Conservation (phyloP, 345 rosid species). For the thale cress (Arabidopsis thaliana) region TAIR10.1 NC_003070.9:3110501-3111000, state of each 20-base stretch:
- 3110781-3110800: conserved; percentile 40
- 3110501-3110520: conserved; percentile 56
- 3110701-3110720: conserved; percentile 51
- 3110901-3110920: conserved; percentile 52
- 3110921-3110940: conserved; percentile 52
- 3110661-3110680: conserved; percentile 47
- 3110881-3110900: conserved; percentile 75
- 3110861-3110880: conserved; percentile 79
- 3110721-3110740: conserved; percentile 38
- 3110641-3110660: conserved; percentile 46
- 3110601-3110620: conserved; percentile 19
- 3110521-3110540: conserved; percentile 54
- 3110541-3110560: conserved; percentile 1
- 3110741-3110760: conserved; percentile 45
- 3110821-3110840: conserved; percentile 57
- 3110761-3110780: conserved; percentile 44
- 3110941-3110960: conserved; percentile 17
- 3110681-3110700: conserved; percentile 49
- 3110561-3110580: background rate
- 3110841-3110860: conserved; percentile 56
- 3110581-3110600: background rate
- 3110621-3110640: conserved; percentile 62
- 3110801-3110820: conserved; percentile 48
- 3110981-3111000: conserved; percentile 51
- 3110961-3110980: conserved; percentile 54